A percentile compares a stretch with the other conserved stretches of the same genome.
Evolutionary conservation across 1,284 basidiomycete genomes (phyloP).

Genomic region (Cryptococcus sp.): DNA sequence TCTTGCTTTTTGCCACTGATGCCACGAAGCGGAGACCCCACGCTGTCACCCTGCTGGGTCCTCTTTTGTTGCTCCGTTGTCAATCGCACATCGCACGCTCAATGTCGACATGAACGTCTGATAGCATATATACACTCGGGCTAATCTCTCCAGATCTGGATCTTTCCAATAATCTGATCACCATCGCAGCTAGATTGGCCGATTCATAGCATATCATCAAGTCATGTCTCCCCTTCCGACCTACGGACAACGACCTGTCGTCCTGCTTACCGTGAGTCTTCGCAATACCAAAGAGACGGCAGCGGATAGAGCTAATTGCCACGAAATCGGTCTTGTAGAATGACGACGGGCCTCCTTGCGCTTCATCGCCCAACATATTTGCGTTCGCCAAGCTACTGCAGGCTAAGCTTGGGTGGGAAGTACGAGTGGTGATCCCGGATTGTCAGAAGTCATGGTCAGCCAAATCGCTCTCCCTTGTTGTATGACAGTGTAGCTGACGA

Average conservation of each 20-base stretch:
- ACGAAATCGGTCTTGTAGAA: constrained; percentile 33
- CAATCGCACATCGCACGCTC: no score
- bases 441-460: constrained; percentile 79
- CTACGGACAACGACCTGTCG: constrained; percentile 41
- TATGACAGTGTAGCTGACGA: no score
- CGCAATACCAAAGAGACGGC: background rate
- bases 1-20: no score
- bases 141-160: no score
- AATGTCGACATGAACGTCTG: no score
- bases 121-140: no score
- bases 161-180: no score
- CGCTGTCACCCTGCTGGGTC: no score
- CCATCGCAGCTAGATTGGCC: no score
- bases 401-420: constrained; percentile 72
- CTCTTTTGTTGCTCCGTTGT: no score
- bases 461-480: no score
- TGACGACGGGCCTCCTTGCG: constrained; percentile 81
- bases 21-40: no score
- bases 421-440: constrained; percentile 83
- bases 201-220: background rate
- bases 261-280: constrained; percentile 44
- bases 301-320: constrained; percentile 3
- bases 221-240: constrained; percentile 34
- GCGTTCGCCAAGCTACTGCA: constrained; percentile 72
- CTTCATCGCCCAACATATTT: constrained; percentile 76